These are phyloP conservation scores for Collybia mongolica DNA, from an alignment of 768 basidiomycete species.

Conservation along the genomic window DNA sequence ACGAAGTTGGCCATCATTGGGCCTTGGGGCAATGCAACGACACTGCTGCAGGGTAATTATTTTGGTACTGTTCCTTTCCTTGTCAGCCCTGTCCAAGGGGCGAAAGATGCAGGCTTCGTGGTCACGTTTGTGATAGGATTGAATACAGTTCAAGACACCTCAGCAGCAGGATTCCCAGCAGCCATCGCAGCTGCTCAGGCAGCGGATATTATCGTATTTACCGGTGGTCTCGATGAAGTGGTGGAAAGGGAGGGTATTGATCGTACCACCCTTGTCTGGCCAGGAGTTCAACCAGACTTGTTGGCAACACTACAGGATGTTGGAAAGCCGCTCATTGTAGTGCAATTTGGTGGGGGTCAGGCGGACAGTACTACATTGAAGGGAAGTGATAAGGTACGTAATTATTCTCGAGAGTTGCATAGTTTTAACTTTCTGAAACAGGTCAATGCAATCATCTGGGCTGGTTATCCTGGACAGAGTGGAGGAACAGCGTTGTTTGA, in stretches of 20 bases:
- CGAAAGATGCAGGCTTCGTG: slow-evolving; percentile 43
- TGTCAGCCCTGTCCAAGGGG: slow-evolving; percentile 50
- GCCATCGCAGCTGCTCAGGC: slow-evolving; percentile 47
- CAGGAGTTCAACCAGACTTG: slow-evolving; percentile 52
- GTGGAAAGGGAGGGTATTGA: slow-evolving; percentile 49
- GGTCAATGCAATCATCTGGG: slow-evolving; percentile 58
- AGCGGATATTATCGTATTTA: slow-evolving; percentile 51
- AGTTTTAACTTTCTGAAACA: slow-evolving; percentile 10
- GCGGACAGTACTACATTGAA: slow-evolving; percentile 49
- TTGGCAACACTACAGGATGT: slow-evolving; percentile 41
- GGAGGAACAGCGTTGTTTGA: slow-evolving; percentile 55
- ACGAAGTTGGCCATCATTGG: slow-evolving; percentile 59
- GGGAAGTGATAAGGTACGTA: slow-evolving; percentile 35
- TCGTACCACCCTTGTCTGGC: slow-evolving; percentile 50
- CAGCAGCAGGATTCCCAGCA: slow-evolving; percentile 44
- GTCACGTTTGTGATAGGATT: slow-evolving; percentile 39
- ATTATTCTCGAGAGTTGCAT: background rate
- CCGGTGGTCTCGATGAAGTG: slow-evolving; percentile 51
- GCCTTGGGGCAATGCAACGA: slow-evolving; percentile 56
- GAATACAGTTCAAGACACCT: slow-evolving; percentile 36
- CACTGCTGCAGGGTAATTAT: slow-evolving; percentile 59
- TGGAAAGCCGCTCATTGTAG: slow-evolving; percentile 50
- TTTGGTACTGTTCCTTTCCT: slow-evolving; percentile 54
- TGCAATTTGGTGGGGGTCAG: slow-evolving; percentile 60
- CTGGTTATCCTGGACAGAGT: slow-evolving; percentile 55